Conservation (phyloP, 441 rosid genomes). For the Theobroma grandiflorum region DNA sequence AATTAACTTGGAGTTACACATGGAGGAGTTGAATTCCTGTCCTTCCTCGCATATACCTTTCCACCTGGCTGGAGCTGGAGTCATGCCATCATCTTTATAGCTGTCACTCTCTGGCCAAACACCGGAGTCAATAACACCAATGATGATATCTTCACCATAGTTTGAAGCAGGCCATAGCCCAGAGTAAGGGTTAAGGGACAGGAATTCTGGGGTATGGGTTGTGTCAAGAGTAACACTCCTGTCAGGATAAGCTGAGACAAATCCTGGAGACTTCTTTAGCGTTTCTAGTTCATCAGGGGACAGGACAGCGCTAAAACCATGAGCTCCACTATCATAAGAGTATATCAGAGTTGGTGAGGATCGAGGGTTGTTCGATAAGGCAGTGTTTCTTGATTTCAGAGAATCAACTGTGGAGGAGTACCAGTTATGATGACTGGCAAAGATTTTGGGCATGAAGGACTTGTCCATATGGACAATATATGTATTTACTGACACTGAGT, state of each 20-base stretch:
- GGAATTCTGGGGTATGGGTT: conserved; percentile 50
- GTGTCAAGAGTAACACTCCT: conserved; percentile 47
- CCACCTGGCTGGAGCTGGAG: conserved; percentile 48
- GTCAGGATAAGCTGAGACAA: conserved; percentile 53
- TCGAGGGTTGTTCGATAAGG: conserved; percentile 16
- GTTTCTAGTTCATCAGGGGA: conserved; percentile 40
- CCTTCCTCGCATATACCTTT: conserved; percentile 54
- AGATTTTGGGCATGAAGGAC: conserved; percentile 53
- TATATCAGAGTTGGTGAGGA: conserved; percentile 40
- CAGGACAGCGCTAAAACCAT: conserved; percentile 54
- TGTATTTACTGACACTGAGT: conserved; percentile 28
- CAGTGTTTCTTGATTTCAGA: conserved; percentile 19
- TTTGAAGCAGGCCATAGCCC: conserved; percentile 54
- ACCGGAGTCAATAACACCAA: conserved; percentile 56
- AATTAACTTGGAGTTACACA: conserved; percentile 55
- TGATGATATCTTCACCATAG: conserved; percentile 45
- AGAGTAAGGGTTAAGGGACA: conserved; percentile 39
- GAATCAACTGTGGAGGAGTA: conserved; percentile 41
- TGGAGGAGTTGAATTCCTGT: conserved; percentile 47
- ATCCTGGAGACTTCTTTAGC: conserved; percentile 44
- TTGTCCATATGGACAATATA: conserved; percentile 60
- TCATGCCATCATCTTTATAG: conserved; percentile 52
- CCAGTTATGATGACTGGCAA: conserved; percentile 43
- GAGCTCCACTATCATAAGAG: conserved; percentile 46
- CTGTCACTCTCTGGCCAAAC: conserved; percentile 63